phyloP scores from a whole-genome alignment of 148 eudicot genomes.

The Selenicereus undatus region DNA sequence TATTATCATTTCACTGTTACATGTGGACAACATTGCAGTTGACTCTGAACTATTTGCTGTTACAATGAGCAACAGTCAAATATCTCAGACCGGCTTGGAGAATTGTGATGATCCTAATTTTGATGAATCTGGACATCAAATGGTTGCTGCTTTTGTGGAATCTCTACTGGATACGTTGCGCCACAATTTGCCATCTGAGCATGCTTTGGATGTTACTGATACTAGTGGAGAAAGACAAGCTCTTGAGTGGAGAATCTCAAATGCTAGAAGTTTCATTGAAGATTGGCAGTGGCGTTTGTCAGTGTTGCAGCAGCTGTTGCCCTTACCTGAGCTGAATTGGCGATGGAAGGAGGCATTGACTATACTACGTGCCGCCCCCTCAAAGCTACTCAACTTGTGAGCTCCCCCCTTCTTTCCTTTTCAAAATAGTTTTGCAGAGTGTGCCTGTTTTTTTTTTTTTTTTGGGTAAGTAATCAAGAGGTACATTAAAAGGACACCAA shows the following conservation, averaged over 20 bases:
- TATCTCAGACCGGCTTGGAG: conserved; percentile 23
- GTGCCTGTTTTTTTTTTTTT: too few species aligned
- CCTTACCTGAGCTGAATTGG: conserved; percentile 87
- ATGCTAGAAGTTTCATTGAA: conserved; percentile 65
- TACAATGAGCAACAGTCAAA: conserved; percentile 35
- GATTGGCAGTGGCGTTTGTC: conserved; percentile 99
- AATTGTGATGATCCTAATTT: conserved; percentile 35
- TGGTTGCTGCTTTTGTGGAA: conserved; percentile 65
- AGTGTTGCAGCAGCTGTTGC: conserved; percentile 75
- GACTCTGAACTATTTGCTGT: conserved; percentile 49
- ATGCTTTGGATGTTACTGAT: conserved; percentile 37
- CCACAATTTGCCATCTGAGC: conserved; percentile 64
- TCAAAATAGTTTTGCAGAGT: background rate
- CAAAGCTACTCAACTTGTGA: conserved; percentile 94
- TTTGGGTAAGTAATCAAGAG: too few species aligned
- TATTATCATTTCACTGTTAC: conserved; percentile 76
- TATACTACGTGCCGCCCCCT: conserved; percentile 95
- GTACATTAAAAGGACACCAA: too few species aligned
- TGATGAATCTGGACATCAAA: conserved; percentile 54
- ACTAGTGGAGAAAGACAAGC: conserved; percentile 60
- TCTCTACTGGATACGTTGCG: conserved; percentile 60
- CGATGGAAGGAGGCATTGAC: conserved; percentile 93
- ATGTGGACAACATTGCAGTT: conserved; percentile 67
- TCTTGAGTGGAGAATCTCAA: conserved; percentile 76
- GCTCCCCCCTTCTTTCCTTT: conserved; percentile 16